Percentiles rank a stretch among this genome's conserved stretches.
Evolutionary conservation across 73 alveolate genomes (phyloP).

Genomic region (Blepharisma japonicum): DNA sequence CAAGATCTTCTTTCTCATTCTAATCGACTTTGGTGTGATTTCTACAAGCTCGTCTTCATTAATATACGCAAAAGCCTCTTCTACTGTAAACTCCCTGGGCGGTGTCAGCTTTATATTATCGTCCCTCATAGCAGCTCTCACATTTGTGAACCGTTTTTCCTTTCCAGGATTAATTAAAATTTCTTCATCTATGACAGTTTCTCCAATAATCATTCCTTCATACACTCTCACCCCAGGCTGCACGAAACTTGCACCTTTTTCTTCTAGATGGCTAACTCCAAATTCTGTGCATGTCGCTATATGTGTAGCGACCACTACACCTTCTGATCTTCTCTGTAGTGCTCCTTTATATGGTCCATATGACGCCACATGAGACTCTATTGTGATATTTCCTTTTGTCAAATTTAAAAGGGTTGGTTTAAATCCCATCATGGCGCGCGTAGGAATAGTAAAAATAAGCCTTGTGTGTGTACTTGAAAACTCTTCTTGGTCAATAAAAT

Average conservation of each 20-base stretch:
- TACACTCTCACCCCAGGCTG: conserved; percentile 67
- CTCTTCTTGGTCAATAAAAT: conserved; percentile 45
- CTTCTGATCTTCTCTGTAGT: conserved; percentile 62
- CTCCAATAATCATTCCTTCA: conserved; percentile 84
- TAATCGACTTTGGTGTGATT: conserved; percentile 80
- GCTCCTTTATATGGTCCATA: conserved; percentile 74
- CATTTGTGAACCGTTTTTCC: conserved; percentile 68
- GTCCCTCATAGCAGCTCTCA: conserved; percentile 65
- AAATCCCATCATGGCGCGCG: conserved; percentile 85
- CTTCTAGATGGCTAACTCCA: conserved; percentile 72
- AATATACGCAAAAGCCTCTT: conserved; percentile 75
- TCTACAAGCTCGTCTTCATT: conserved; percentile 80
- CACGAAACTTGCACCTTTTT: conserved; percentile 70
- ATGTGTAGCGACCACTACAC: conserved; percentile 69
- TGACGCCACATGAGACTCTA: conserved; percentile 56
- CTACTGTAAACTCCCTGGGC: conserved; percentile 52
- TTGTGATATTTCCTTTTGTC: conserved; percentile 79
- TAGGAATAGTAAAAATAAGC: conserved; percentile 68
- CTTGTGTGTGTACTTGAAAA: conserved; percentile 40
- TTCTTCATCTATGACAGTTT: conserved; percentile 67
- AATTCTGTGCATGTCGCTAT: conserved; percentile 65
- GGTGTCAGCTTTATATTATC: conserved; percentile 66
- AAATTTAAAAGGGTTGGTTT: conserved; percentile 64
- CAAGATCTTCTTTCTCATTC: conserved; percentile 48
- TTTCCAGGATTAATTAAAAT: conserved; percentile 78